Base-by-base conservation (phyloP, 148 eudicot genomes). In the Fagopyrum homotropicum region DNA sequence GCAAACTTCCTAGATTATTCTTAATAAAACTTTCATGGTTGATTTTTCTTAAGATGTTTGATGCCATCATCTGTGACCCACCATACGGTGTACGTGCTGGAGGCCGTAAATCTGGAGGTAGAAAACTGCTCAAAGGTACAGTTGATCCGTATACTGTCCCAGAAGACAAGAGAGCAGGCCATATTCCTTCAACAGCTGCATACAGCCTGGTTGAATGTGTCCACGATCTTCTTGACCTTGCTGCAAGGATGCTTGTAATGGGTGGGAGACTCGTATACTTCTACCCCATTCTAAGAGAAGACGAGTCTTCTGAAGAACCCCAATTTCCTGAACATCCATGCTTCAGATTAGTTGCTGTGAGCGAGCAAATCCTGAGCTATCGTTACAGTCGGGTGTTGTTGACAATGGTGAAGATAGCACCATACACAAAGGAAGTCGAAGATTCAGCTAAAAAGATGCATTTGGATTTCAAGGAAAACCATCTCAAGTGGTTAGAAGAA, bases 31-130 rank as follows among this genome's bases (percentile, higher is more conserved):
- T 46, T 17, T 47, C 55, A 4, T 70, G 14, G 16, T n/a, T 46
- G 40, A 45, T 60, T 30, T 26, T 40, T 71, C 69, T 70, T 70
- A 59, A 92, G 99, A 70, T 95, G 74, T 89, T 92, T 73, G 94
- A 95, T 84, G 99, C 99, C 78, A 90, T 95, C 80, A 95, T 95
- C 44, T 95, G 99, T 48, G 99, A 95, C 72, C 99, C 99, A 50
- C 99, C 99, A 48, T 95, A 95, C 46, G 99, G 99, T 26, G 99
- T 95, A 55, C 97, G 99, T 75, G 99, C 99, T 45, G 99, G 98
- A 4, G 99, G 99, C 3, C 99, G 99, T 69, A 95, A 95, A 85
- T 95, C 99, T 12, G 99, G 99, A 75, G 99, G 99, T 19, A 82
- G 99, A 40, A 95, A 95, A 81, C 84, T 95, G 69, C 81, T 95